Evolutionary conservation across 164 flowering plant species (phyloP), one percentile per base, ranked within the genome.

Genomic region (Brasenia schreberi): DNA sequence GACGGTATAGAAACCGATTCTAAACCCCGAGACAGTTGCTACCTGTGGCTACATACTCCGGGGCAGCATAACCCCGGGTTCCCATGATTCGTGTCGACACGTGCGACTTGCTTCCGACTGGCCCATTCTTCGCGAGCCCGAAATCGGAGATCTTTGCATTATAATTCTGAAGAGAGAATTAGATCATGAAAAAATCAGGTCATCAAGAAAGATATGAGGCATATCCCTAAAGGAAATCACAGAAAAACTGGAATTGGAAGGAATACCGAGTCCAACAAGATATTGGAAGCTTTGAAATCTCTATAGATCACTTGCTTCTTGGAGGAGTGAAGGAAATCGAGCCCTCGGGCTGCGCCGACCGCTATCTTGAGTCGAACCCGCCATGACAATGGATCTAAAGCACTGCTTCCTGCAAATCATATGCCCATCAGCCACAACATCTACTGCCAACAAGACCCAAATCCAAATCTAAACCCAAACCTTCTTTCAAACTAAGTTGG

Each of bases 31-130:
- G 39, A 1, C 39, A 33, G 39, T 33, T 4, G 43, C 66, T 83
- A 92, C 97, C 97, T 72, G 98, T 89, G 10, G 95, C 84, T 6
- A 92, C 84, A 61, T 92, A 92, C 64, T 92, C 98, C 4, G 63
- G 63, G 18, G 19, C 63, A n/a, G 33, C 27, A 16, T 61, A 61
- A n/a, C 63, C 63, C 0, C 5, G 2, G 33, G 63, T 61, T 7
- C 63, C 63, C 10, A 18, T 61, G 63, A 61, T n/a, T 3, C 33
- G 63, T 7, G 23, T 61, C 27, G 23, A 11, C 12, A 61, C 63
- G 33, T 61, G 63, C 0, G 63, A 61, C 17, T 61, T 18, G 63
- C 33, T 23, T 12, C 63, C 63, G 7, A 10, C 63, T n/a, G 63
- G 63, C 33, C 63, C 63, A 9, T 18, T 7, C 18, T 61, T 61